A percentile compares a stretch with the other conserved stretches of the same genome.
phyloP scores from a whole-genome alignment of 768 basidiomycete genomes.

The Lentinus brumalis region DNA sequence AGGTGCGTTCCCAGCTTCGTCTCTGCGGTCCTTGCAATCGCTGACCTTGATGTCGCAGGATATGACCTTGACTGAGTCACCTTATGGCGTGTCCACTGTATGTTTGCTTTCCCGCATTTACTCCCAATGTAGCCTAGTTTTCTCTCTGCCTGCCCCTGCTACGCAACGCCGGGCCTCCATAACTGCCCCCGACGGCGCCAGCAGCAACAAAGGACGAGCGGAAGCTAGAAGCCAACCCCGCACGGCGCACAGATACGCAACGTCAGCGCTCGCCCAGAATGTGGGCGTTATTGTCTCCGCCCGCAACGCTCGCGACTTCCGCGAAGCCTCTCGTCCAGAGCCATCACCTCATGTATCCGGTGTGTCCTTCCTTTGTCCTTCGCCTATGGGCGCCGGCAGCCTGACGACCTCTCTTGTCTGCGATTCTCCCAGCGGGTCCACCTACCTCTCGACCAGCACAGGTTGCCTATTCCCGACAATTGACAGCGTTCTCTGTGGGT shows the following conservation, averaged over 20 bases:
- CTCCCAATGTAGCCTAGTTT: background rate
- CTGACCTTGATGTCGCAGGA: conserved; percentile 12
- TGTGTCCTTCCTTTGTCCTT: background rate
- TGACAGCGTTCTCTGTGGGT: background rate
- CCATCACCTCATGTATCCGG: background rate
- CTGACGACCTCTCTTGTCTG: background rate
- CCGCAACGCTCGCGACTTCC: background rate
- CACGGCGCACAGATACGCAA: background rate
- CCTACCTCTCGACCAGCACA: background rate
- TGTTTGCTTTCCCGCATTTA: background rate
- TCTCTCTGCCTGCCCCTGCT: too few species aligned
- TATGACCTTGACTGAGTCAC: conserved; percentile 26
- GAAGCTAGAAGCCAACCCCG: background rate
- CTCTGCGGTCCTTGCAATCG: background rate
- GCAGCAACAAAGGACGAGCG: background rate
- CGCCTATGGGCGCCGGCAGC: background rate
- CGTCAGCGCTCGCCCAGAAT: background rate
- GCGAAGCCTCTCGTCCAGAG: background rate
- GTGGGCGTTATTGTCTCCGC: background rate
- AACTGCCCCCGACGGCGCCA: too few species aligned
- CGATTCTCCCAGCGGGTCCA: background rate
- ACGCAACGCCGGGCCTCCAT: too few species aligned
- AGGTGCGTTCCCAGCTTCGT: conserved; percentile 18
- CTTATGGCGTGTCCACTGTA: background rate
- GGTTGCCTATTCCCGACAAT: background rate